Evolutionary conservation across 805 yeast species (phyloP).

Genomic region (Debaryomyces prosopidis): DNA sequence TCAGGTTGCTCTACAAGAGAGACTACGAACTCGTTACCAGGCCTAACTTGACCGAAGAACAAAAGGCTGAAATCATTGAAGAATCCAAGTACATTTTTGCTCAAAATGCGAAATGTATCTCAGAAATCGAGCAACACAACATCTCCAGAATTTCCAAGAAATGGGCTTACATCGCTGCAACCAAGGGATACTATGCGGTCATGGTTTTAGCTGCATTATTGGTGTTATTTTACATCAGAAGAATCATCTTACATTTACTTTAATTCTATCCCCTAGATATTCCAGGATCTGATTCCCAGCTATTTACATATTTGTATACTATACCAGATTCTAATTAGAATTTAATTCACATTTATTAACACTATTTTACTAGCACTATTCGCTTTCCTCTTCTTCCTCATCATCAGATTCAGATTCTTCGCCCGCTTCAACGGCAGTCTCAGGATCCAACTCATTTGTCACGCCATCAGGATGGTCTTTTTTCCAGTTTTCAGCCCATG

Average conservation of each 20-base stretch:
- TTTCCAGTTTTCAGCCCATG: slow-evolving; percentile 80
- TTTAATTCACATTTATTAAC: too few relatives aligned
- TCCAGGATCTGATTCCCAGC: not conserved
- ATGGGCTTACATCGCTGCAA: slow-evolving; percentile 52
- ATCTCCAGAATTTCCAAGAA: slow-evolving; percentile 54
- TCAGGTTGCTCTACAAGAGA: slow-evolving; percentile 67
- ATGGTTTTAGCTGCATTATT: slow-evolving; percentile 32
- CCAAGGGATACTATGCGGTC: slow-evolving; percentile 51
- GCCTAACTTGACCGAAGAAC: slow-evolving; percentile 63
- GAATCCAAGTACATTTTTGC: slow-evolving; percentile 67
- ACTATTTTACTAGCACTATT: too few relatives aligned
- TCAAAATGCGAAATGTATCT: slow-evolving; percentile 59
- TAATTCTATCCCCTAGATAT: not conserved
- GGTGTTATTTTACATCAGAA: slow-evolving; percentile 33
- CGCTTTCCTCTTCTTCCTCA: not conserved
- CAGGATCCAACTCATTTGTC: slow-evolving; percentile 26
- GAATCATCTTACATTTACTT: slow-evolving; percentile 21
- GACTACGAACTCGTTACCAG: slow-evolving; percentile 79
- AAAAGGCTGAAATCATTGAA: slow-evolving; percentile 67
- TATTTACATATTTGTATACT: slow-evolving; percentile 1
- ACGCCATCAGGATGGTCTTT: slow-evolving; percentile 46
- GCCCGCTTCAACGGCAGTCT: slow-evolving; percentile 9
- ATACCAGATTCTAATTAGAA: too few relatives aligned
- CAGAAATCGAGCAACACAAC: slow-evolving; percentile 70
- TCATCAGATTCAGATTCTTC: slow-evolving; percentile 13